phyloP scores from a whole-genome alignment of 495 filamentous ascomycete species.

The Pyronema domesticum region DNA sequence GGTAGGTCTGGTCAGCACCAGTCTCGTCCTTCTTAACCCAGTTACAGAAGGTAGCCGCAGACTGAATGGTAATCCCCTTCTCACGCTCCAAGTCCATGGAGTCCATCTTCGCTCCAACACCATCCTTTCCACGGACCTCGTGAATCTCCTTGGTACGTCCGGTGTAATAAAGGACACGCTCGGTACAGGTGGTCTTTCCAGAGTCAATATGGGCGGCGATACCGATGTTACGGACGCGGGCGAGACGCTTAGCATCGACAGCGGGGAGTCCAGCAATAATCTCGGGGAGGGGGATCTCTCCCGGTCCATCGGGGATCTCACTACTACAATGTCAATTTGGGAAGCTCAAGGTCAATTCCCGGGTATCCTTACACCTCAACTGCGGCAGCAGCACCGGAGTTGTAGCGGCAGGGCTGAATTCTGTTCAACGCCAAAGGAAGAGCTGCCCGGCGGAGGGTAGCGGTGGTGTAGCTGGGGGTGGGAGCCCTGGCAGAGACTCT shows the following conservation, averaged over 20 bases:
- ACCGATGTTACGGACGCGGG: constrained; percentile 82
- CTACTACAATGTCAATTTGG: background rate
- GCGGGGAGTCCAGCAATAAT: constrained; percentile 61
- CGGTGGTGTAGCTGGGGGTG: constrained; percentile 7
- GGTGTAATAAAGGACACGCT: constrained; percentile 96
- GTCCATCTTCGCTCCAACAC: constrained; percentile 98
- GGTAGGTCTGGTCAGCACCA: constrained; percentile 70
- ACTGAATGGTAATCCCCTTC: constrained; percentile 98
- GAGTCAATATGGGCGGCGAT: constrained; percentile 99
- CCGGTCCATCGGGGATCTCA: background rate
- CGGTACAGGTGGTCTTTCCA: constrained; percentile 93
- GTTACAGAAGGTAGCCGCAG: constrained; percentile 92
- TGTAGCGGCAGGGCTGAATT: constrained; percentile 6
- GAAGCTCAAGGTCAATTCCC: background rate
- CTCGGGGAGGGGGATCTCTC: constrained; percentile 11
- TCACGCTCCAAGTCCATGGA: constrained; percentile 98
- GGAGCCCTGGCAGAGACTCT: constrained; percentile 1
- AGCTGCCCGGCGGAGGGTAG: constrained; percentile 5
- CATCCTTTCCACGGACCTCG: constrained; percentile 89
- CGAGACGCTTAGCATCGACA: constrained; percentile 55
- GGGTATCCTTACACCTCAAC: constrained; percentile 6
- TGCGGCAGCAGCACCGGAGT: constrained; percentile 9
- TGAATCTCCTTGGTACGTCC: constrained; percentile 93
- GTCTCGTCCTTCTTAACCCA: constrained; percentile 68
- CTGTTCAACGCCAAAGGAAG: constrained; percentile 6